These are phyloP conservation scores for Nannochloropsis salina DNA, from an alignment of 108 stramenopile species.

Conservation along the genomic window DNA sequence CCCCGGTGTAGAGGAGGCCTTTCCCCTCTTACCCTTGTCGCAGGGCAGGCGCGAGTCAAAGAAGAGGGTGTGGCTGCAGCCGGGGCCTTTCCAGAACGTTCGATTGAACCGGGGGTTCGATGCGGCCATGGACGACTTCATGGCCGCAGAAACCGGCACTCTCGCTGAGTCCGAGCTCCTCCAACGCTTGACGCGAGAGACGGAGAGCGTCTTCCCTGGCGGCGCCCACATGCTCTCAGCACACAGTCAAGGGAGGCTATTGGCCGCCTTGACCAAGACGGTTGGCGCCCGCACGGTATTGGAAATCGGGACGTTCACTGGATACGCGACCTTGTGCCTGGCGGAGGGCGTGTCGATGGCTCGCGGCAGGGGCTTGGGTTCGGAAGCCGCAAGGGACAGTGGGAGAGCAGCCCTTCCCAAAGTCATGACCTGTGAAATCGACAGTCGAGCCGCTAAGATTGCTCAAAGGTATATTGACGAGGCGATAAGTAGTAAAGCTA, in stretches of 20 bases:
- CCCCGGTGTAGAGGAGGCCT: background rate
- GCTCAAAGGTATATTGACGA: conserved; percentile 27
- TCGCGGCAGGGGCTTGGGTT: conserved; percentile 37
- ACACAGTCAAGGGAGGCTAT: conserved; percentile 66
- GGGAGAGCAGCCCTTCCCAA: background rate
- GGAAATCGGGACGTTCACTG: conserved; percentile 86
- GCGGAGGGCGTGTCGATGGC: conserved; percentile 60
- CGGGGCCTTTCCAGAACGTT: conserved; percentile 8
- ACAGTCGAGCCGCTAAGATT: conserved; percentile 21
- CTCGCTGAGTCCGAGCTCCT: conserved; percentile 58
- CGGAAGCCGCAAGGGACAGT: background rate
- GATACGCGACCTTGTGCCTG: conserved; percentile 80
- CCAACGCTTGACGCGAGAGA: conserved; percentile 67
- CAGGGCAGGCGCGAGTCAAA: background rate
- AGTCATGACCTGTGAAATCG: conserved; percentile 26
- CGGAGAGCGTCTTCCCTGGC: conserved; percentile 58
- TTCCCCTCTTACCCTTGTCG: background rate
- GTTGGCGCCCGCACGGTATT: conserved; percentile 67
- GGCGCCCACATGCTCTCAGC: conserved; percentile 83
- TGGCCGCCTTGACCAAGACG: conserved; percentile 68
- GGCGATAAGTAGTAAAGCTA: background rate
- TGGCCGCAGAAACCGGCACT: conserved; percentile 54
- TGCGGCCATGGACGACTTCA: background rate
- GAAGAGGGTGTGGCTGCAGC: conserved; percentile 15
- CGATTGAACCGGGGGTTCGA: conserved; percentile 1